Base-by-base conservation (phyloP, 2,329 filamentous ascomycete genomes). In the Cytospora piceicola region DNA sequence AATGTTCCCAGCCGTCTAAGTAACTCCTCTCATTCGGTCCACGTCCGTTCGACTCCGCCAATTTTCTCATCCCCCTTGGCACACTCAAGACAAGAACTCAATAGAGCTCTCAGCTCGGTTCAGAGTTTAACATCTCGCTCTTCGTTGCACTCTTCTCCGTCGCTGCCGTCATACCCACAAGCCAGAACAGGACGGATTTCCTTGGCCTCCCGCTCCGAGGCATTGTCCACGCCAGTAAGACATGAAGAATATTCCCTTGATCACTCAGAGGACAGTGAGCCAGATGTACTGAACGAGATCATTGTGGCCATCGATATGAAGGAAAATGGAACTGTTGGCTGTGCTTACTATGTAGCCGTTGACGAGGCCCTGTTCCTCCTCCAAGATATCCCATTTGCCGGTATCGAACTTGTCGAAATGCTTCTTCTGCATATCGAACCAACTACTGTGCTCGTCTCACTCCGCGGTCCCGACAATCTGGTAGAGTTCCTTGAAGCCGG, bases 231-330 rank as follows among this genome's bases (percentile, higher is more conserved):
- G 12, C 56, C 11, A 24, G 9, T 54, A 15, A 42, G 30, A 15
- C n/a, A 49, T 8, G 39, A 39, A 32, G 29, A 36, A 20, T 29
- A n/a, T 32, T 34, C 60, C 20, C 42, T 7, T 30, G 52, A 54
- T n/a, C 32, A 20, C 34, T 17, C 68, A 56, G 30, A 68, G 66
- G 64, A 68, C 14, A 68, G 69, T 27, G 67, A 71, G 4, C 52
- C 60, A 3, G 72, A 73, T 20, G 75, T 79, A 0, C 73, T 88
- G 46, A 84, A 86, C 64, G 91, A 95, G 73, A 78, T 93, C 30
- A 84, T 96, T 65, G 92, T 96, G 87, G 91, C 92, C 0, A 80
- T 97, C 29, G 88, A 96, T 66, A 82, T 94, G 74, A 87, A 84
- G 68, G 84, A 88, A n/a, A 84, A 86, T 34, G 88, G 85, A 0